Percentiles rank a stretch among this genome's conserved stretches.
These are phyloP conservation scores for Cucumis melo DNA, from an alignment of 306 rosid genomes.

Conservation along the genomic window DNA sequence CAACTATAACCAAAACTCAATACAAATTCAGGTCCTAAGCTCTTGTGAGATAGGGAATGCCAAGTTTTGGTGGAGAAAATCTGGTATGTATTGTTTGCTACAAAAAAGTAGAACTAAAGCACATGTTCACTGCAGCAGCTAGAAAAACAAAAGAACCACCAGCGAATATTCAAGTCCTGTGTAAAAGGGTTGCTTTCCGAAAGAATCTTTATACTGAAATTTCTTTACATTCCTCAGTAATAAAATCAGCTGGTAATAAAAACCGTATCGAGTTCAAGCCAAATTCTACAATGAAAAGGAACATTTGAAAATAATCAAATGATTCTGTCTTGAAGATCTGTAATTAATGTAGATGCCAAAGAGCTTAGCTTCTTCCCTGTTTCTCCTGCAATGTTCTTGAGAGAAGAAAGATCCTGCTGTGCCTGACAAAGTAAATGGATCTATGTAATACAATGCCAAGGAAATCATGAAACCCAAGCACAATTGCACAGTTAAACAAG, in stretches of 20 bases:
- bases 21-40: not conserved
- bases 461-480: not conserved
- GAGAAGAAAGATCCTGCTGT: constrained; percentile 73
- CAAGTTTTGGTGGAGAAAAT: not conserved
- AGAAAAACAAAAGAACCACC: not conserved
- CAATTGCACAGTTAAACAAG: not conserved
- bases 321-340: constrained; percentile 83
- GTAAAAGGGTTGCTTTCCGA: not conserved
- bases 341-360: constrained; percentile 65
- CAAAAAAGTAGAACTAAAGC: not conserved
- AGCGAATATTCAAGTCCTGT: not conserved
- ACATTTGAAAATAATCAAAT: constrained; percentile 26
- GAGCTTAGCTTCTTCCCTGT: constrained; percentile 84
- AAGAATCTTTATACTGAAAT: not conserved
- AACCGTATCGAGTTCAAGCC: not conserved
- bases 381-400: constrained; percentile 81
- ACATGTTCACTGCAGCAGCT: not conserved
- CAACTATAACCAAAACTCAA: not conserved
- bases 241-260: not conserved
- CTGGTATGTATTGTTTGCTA: not conserved
- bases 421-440: constrained; percentile 32
- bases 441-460: not conserved
- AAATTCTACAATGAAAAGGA: not conserved
- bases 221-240: not conserved
- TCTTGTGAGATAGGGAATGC: not conserved